Percentiles rank a stretch among this genome's conserved stretches.
Conservation (phyloP, 495 filamentous ascomycete species). For the Aspergillus kassunensis region DNA sequence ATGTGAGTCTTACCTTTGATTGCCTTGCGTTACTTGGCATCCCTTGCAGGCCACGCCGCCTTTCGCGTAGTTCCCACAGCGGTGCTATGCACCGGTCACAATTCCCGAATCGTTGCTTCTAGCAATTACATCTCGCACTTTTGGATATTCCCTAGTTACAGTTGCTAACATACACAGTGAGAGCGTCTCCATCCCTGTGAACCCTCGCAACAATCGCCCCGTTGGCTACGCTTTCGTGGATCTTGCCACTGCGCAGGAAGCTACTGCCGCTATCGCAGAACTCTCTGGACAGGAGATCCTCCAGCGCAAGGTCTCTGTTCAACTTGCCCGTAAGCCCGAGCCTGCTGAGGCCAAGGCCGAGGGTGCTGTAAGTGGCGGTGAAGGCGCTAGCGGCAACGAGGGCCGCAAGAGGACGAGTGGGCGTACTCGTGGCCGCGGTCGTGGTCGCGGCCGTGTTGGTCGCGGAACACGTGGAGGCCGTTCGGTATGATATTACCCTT, state of each 20-base stretch:
- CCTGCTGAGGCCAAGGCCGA: slow-evolving; percentile 72
- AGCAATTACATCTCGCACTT: neutral
- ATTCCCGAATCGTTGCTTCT: neutral
- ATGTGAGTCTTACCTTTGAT: slow-evolving; percentile 67
- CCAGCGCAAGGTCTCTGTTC: slow-evolving; percentile 96
- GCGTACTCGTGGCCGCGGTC: slow-evolving; percentile 70
- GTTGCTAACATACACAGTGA: slow-evolving; percentile 58
- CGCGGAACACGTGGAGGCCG: slow-evolving; percentile 62
- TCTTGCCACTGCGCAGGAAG: slow-evolving; percentile 87
- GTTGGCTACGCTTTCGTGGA: slow-evolving; percentile 99
- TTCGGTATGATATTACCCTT: slow-evolving; percentile 51
- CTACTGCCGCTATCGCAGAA: slow-evolving; percentile 86
- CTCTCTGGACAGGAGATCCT: slow-evolving; percentile 96
- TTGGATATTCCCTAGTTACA: neutral
- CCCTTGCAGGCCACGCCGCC: neutral
- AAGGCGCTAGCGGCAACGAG: slow-evolving; percentile 66
- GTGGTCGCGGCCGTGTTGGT: slow-evolving; percentile 67
- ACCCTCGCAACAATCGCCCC: slow-evolving; percentile 95
- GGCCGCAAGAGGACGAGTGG: slow-evolving; percentile 76
- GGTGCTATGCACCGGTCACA: neutral
- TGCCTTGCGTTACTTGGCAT: neutral
- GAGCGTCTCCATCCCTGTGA: slow-evolving; percentile 96
- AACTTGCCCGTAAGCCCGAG: slow-evolving; percentile 97
- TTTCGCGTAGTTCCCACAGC: no score
- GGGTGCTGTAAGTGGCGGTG: slow-evolving; percentile 59